Conservation (phyloP, 352 stramenopile species). For the Pelagophyceae sp. region DNA sequence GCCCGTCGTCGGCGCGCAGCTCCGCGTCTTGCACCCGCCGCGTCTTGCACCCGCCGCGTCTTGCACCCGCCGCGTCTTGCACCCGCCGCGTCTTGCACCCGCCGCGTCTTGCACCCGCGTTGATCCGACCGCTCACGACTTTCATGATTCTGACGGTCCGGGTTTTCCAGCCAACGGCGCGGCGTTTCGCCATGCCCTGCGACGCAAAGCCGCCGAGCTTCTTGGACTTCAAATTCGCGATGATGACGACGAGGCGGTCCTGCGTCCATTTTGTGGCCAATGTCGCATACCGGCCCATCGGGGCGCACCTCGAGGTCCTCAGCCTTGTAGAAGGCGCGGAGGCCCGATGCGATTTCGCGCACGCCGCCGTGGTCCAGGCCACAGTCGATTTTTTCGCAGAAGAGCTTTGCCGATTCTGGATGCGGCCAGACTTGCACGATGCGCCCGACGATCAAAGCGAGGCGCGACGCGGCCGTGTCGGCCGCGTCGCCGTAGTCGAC, state of each 20-base stretch:
- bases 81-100: too few relatives aligned
- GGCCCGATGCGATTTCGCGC: conserved; percentile 84
- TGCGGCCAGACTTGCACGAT: conserved; percentile 15
- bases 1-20: too few relatives aligned
- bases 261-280: too few relatives aligned
- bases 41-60: too few relatives aligned
- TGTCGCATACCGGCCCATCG: too few relatives aligned
- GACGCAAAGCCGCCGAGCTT: conserved; percentile 92
- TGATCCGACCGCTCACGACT: too few relatives aligned
- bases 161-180: too few relatives aligned
- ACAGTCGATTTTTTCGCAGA: conserved; percentile 55
- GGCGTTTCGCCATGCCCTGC: conserved; percentile 96
- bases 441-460: conserved; percentile 4
- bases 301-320: conserved; percentile 86
- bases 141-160: too few relatives aligned
- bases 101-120: too few relatives aligned
- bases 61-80: too few relatives aligned
- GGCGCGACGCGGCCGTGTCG: conserved; percentile 5
- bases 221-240: conserved; percentile 91
- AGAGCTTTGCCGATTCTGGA: conserved; percentile 9
- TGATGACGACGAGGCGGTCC: conserved; percentile 81
- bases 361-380: conserved; percentile 73
- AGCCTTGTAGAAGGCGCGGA: conserved; percentile 82
- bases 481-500: neutral
- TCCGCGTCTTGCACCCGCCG: too few relatives aligned